A percentile compares a stretch with the other conserved stretches of the same genome.
Conservation (phyloP, 192 early-diverging fungal genomes). For the Cetraspora pellucida region DNA sequence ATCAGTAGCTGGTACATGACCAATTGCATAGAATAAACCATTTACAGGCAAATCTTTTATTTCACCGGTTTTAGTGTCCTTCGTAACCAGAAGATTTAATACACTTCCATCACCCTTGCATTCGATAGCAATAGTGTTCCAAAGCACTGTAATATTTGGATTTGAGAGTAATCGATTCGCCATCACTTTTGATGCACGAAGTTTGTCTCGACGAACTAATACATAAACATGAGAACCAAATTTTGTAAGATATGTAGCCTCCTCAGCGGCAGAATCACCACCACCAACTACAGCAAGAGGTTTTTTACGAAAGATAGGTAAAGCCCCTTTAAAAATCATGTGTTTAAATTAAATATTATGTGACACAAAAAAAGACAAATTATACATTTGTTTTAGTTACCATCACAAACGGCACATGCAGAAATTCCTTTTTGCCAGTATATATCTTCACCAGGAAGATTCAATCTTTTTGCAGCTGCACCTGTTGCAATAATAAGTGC, state of each 20-base stretch:
- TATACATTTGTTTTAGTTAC: not conserved
- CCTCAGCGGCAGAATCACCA: slow-evolving; percentile 95
- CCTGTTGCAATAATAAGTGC: slow-evolving; percentile 93
- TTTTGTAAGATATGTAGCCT: slow-evolving; percentile 95
- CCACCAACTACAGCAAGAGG: slow-evolving; percentile 95
- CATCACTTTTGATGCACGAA: slow-evolving; percentile 98
- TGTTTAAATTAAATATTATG: not conserved
- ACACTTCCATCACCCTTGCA: slow-evolving; percentile 84
- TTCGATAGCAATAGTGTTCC: slow-evolving; percentile 84
- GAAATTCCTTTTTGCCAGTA: slow-evolving; percentile 99
- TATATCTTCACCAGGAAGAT: slow-evolving; percentile 85
- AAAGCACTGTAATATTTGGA: slow-evolving; percentile 92
- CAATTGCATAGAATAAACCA: slow-evolving; percentile 98
- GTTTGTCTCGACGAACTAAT: slow-evolving; percentile 90
- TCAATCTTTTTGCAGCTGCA: slow-evolving; percentile 93
- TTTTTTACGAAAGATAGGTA: slow-evolving; percentile 96
- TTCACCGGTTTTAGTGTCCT: slow-evolving; percentile 78
- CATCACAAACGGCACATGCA: slow-evolving; percentile 99
- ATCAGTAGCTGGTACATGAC: slow-evolving; percentile 87
- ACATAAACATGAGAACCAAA: slow-evolving; percentile 95
- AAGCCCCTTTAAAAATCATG: slow-evolving; percentile 58
- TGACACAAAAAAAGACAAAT: not conserved
- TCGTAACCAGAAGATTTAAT: slow-evolving; percentile 69
- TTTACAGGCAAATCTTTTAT: slow-evolving; percentile 70
- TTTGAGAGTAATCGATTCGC: slow-evolving; percentile 80